Conservation (phyloP, 805 yeast species). For the Wickerhamiella kazuoi region DNA sequence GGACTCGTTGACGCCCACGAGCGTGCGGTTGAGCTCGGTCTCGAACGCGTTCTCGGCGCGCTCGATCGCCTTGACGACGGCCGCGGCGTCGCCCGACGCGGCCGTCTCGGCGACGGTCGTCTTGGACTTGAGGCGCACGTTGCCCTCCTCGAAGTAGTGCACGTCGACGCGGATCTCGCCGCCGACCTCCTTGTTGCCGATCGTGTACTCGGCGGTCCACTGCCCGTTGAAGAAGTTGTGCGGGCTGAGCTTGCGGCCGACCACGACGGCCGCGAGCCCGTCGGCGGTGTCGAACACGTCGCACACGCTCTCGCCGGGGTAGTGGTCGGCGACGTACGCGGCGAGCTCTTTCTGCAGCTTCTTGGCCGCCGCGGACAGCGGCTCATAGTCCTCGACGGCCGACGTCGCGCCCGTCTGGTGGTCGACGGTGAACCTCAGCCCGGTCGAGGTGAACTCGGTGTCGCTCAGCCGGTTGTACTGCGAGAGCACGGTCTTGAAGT, state of each 20-base stretch:
- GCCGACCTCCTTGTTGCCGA: conserved; percentile 20
- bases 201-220: conserved; percentile 56
- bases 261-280: conserved; percentile 32
- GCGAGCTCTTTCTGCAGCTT: conserved; percentile 20
- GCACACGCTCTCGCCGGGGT: conserved; percentile 36
- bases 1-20: conserved; percentile 56
- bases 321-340: conserved; percentile 46
- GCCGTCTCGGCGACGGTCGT: conserved; percentile 16
- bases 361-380: conserved; percentile 2
- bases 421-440: conserved; percentile 16
- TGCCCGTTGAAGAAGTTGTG: conserved; percentile 76
- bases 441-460: conserved; percentile 15
- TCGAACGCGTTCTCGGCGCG: conserved; percentile 44
- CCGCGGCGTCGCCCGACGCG: conserved; percentile 4
- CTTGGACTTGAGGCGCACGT: conserved; percentile 52
- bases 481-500: conserved; percentile 9
- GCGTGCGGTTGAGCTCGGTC: conserved; percentile 38
- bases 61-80: conserved; percentile 24
- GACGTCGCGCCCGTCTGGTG: conserved; percentile 12
- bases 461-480: conserved; percentile 10
- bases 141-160: conserved; percentile 93
- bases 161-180: conserved; percentile 55
- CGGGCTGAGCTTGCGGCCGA: conserved; percentile 56
- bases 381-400: conserved; percentile 4
- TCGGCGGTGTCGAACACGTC: conserved; percentile 27